Conservation (phyloP, 2,329 filamentous ascomycete species). For the Tolypocladium tropicale region DNA sequence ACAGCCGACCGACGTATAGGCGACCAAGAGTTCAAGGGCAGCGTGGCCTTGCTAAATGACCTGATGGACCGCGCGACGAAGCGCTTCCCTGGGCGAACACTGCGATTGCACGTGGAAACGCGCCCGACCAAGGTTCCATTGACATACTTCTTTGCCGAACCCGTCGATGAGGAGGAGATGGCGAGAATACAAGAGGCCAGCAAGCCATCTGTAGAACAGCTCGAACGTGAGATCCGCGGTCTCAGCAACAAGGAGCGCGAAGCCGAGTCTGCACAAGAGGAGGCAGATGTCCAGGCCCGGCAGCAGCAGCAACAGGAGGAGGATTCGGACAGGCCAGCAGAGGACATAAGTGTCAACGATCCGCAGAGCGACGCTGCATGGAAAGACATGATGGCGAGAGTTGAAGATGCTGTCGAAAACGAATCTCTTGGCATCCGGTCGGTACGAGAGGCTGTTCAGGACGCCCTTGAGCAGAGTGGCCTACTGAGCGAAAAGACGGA, state of each 20-base stretch:
- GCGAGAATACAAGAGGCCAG: constrained; percentile 60
- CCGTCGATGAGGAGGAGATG: constrained; percentile 64
- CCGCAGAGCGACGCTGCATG: constrained; percentile 30
- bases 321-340: constrained; percentile 10
- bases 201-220: constrained; percentile 54
- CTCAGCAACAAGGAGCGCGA: constrained; percentile 25
- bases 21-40: constrained; percentile 76
- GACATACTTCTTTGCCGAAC: constrained; percentile 87
- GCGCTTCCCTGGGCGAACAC: constrained; percentile 63
- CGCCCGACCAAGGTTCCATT: constrained; percentile 47
- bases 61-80: constrained; percentile 65
- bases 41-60: constrained; percentile 68
- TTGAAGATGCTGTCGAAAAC: constrained; percentile 47
- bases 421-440: constrained; percentile 42
- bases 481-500: constrained; percentile 35
- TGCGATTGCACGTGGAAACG: constrained; percentile 77
- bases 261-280: constrained; percentile 7
- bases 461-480: constrained; percentile 44
- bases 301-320: constrained; percentile 8
- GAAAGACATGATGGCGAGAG: constrained; percentile 43
- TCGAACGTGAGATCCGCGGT: constrained; percentile 54
- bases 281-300: constrained; percentile 9
- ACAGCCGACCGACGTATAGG: constrained; percentile 57
- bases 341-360: constrained; percentile 9
- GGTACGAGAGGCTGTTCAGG: constrained; percentile 43